Evolutionary conservation across 495 filamentous ascomycete genomes (phyloP).

Genomic region (Hypoxylon crocopeplum): DNA sequence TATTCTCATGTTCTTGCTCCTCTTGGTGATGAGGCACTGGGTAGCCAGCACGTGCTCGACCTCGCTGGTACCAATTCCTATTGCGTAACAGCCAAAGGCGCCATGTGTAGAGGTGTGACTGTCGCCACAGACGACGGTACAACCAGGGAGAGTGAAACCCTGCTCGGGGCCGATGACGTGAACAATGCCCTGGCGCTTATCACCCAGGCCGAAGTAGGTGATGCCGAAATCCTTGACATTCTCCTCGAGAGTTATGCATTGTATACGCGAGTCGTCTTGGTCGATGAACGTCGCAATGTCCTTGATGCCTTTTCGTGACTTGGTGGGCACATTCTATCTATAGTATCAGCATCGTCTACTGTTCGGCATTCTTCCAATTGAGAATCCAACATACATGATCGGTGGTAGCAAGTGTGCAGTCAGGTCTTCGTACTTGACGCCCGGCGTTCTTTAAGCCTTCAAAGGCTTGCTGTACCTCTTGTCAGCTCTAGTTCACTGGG

Average conservation of each 20-base stretch:
- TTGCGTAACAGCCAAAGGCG: conserved; percentile 93
- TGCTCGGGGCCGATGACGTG: conserved; percentile 99
- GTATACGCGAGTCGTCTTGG: conserved; percentile 88
- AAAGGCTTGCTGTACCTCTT: conserved; percentile 79
- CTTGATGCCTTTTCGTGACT: conserved; percentile 87
- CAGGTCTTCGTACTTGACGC: conserved; percentile 86
- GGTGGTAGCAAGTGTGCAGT: conserved; percentile 95
- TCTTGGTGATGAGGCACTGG: conserved; percentile 90
- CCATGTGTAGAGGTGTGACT: conserved; percentile 98
- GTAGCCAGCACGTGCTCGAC: conserved; percentile 98
- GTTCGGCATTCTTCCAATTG: background rate
- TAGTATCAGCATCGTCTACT: conserved; percentile 1
- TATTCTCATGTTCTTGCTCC: conserved; percentile 98
- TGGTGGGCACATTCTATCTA: conserved; percentile 83
- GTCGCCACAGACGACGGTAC: conserved; percentile 97
- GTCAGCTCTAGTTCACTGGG: background rate
- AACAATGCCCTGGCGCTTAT: conserved; percentile 97
- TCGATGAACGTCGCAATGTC: conserved; percentile 87
- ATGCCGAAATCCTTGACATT: conserved; percentile 97
- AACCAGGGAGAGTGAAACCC: conserved; percentile 96
- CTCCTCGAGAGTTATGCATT: conserved; percentile 94
- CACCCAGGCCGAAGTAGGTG: conserved; percentile 95
- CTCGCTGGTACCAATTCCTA: conserved; percentile 97
- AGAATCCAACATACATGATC: conserved; percentile 79
- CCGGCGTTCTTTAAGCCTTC: conserved; percentile 89